Conservation (phyloP, 1,284 basidiomycete genomes). For the Cryptococcus amylolentus region DNA sequence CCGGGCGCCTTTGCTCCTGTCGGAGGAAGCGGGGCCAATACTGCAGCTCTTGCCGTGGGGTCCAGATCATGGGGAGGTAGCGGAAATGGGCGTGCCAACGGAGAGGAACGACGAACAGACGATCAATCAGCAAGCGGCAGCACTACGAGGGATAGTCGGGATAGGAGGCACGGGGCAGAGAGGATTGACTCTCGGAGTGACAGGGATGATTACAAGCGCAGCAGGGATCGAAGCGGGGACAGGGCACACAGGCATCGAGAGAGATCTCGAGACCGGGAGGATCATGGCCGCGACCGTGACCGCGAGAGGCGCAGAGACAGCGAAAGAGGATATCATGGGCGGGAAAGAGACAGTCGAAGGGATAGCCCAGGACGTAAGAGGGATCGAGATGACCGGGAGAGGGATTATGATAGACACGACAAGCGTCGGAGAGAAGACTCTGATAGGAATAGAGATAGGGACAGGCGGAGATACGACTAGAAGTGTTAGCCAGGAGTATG, state of each 20-base stretch:
- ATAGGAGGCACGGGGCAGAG: slow-evolving; percentile 6
- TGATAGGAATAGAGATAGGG: slow-evolving; percentile 7
- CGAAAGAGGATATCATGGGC: slow-evolving; percentile 9
- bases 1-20: slow-evolving; percentile 8
- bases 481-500: not conserved
- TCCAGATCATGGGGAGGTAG: slow-evolving; percentile 11
- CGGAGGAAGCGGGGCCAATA: slow-evolving; percentile 29
- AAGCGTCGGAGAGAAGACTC: slow-evolving; percentile 12
- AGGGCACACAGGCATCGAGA: slow-evolving; percentile 14
- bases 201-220: not conserved
- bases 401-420: slow-evolving; percentile 1
- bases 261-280: slow-evolving; percentile 13
- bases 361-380: slow-evolving; percentile 1
- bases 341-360: slow-evolving; percentile 15
- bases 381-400: slow-evolving; percentile 5
- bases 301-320: slow-evolving; percentile 14
- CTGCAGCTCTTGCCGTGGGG: slow-evolving; percentile 18
- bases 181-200: not conserved
- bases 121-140: slow-evolving; percentile 4
- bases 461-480: slow-evolving; percentile 11
- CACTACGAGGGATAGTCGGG: slow-evolving; percentile 4
- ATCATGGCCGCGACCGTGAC: slow-evolving; percentile 12
- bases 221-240: slow-evolving; percentile 19
- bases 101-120: slow-evolving; percentile 9
- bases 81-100: slow-evolving; percentile 1